These are phyloP conservation scores for Fomitopsis betulina DNA, from an alignment of 1,284 basidiomycete species.

Conservation along the genomic window DNA sequence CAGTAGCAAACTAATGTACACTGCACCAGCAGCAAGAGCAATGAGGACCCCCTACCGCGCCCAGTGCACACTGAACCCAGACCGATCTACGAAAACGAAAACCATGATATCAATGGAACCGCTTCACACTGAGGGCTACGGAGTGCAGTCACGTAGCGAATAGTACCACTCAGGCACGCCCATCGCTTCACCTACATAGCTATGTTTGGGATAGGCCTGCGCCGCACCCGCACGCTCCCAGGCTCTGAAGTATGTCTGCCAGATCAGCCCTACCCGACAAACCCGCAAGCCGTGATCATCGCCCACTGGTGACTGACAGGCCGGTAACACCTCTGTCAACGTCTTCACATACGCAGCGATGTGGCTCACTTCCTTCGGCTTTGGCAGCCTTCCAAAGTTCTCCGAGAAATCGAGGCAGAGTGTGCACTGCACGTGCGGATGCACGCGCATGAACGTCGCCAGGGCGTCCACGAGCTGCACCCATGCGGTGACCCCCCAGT, in stretches of 20 bases:
- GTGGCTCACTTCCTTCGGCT: background rate
- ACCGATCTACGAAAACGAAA: too few species aligned
- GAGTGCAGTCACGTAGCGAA: background rate
- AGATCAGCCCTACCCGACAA: background rate
- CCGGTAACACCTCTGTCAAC: background rate
- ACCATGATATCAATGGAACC: too few species aligned
- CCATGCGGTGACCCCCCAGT: background rate
- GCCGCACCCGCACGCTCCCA: background rate
- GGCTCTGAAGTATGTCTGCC: background rate
- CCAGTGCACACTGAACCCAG: too few species aligned
- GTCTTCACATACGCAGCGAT: background rate
- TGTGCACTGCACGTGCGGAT: background rate
- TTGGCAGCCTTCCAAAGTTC: background rate
- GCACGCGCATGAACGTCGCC: background rate
- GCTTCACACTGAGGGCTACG: background rate
- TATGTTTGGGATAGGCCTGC: background rate
- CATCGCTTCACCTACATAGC: background rate
- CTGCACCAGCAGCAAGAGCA: background rate
- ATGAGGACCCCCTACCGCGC: background rate
- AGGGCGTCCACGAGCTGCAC: background rate
- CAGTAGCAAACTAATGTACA: background rate
- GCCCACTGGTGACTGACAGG: background rate
- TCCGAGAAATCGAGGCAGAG: background rate
- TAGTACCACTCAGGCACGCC: background rate
- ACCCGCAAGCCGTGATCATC: background rate